Evolutionary conservation across 2,329 filamentous ascomycete species (phyloP).

Genomic region (Fusarium subtropicale): DNA sequence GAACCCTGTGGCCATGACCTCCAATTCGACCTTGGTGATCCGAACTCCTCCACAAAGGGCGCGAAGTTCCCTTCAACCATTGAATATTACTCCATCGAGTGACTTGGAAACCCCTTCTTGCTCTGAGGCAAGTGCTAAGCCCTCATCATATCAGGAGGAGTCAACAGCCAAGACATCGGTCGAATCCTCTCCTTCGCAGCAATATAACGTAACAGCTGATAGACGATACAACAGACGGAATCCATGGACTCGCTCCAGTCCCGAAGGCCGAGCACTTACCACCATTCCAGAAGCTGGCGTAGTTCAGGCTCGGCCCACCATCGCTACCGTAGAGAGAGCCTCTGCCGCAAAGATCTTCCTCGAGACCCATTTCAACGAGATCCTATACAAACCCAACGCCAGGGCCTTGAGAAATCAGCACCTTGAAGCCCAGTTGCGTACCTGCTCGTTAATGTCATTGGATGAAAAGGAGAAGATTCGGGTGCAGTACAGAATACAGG

Average conservation of each 20-base stretch:
- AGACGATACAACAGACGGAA: slow-evolving; percentile 49
- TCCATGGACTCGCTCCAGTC: slow-evolving; percentile 53
- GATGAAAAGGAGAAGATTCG: slow-evolving; percentile 67
- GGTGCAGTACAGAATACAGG: slow-evolving; percentile 71
- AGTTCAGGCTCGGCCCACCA: slow-evolving; percentile 49
- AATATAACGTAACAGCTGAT: slow-evolving; percentile 39
- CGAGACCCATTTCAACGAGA: slow-evolving; percentile 84
- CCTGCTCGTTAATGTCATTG: slow-evolving; percentile 62
- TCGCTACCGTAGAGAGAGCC: slow-evolving; percentile 77
- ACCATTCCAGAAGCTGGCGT: slow-evolving; percentile 52
- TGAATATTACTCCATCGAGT: slow-evolving; percentile 26
- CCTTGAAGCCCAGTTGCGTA: slow-evolving; percentile 65
- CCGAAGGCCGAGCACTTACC: slow-evolving; percentile 50
- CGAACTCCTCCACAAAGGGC: slow-evolving; percentile 36
- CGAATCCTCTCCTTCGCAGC: slow-evolving; percentile 48
- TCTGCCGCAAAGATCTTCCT: slow-evolving; percentile 87
- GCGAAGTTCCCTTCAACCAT: slow-evolving; percentile 46
- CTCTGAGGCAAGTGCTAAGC: slow-evolving; percentile 45
- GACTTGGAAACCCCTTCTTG: slow-evolving; percentile 44
- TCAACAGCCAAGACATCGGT: slow-evolving; percentile 52
- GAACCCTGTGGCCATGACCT: slow-evolving; percentile 41
- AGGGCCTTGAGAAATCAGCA: slow-evolving; percentile 50
- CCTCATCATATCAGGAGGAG: slow-evolving; percentile 41
- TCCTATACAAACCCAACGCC: slow-evolving; percentile 62
- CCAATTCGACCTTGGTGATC: slow-evolving; percentile 49